A percentile compares a stretch with the other conserved stretches of the same genome.
These are phyloP conservation scores for Cenchrus americanus DNA, from an alignment of 176 grass and related monocot genomes.

Conservation along the genomic window DNA sequence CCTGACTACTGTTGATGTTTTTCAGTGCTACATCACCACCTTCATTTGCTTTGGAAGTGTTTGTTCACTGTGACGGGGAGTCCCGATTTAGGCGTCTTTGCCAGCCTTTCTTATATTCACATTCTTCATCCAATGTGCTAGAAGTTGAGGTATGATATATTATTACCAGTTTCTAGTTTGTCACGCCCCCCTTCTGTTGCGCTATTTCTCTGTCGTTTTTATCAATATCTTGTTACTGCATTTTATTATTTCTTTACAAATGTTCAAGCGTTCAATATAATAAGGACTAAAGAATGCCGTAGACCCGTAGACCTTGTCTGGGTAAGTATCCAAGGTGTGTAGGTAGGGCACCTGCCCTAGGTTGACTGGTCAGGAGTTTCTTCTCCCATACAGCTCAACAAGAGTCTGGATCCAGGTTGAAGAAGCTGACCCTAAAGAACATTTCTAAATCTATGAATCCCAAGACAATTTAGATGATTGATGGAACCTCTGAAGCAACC, in stretches of 20 bases:
- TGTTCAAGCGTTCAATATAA: neutral
- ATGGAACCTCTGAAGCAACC: neutral
- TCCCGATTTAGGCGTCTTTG: slow-evolving; percentile 97
- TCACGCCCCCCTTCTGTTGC: slow-evolving; percentile 12
- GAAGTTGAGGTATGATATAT: slow-evolving; percentile 82
- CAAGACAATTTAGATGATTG: slow-evolving; percentile 7
- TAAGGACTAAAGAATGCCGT: neutral
- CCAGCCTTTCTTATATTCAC: slow-evolving; percentile 96
- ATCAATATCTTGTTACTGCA: neutral
- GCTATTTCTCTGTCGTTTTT: neutral
- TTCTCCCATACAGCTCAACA: neutral
- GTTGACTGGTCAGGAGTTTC: neutral
- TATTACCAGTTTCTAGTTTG: slow-evolving; percentile 25
- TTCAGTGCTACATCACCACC: slow-evolving; percentile 88
- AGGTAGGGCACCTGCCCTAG: neutral
- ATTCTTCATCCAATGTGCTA: slow-evolving; percentile 96
- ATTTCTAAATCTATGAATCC: neutral
- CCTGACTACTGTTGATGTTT: slow-evolving; percentile 25
- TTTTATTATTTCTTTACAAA: slow-evolving; percentile 26
- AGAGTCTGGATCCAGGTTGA: neutral
- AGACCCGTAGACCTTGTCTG: neutral
- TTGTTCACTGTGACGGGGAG: slow-evolving; percentile 94
- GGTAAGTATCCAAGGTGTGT: neutral
- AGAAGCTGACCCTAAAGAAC: neutral
- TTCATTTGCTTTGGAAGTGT: slow-evolving; percentile 97